Conservation (phyloP, 2,329 filamentous ascomycete genomes). For the Diaporthe ampelina region DNA sequence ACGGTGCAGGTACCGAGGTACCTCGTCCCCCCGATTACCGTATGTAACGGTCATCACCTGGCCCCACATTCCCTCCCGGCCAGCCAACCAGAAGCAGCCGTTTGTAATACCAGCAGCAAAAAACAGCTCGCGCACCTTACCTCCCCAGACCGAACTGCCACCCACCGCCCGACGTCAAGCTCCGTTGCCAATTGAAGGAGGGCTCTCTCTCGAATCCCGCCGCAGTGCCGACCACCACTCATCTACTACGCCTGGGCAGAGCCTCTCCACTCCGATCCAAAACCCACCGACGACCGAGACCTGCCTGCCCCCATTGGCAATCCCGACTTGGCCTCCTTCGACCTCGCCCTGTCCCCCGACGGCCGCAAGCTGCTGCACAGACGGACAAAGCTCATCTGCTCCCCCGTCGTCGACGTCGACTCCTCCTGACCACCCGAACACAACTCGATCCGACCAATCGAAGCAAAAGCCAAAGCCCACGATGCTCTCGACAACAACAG, state of each 20-base stretch:
- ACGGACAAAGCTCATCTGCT: too few relatives aligned
- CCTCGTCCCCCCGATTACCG: background rate
- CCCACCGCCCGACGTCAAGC: slow-evolving; percentile 34
- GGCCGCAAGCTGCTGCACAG: too few relatives aligned
- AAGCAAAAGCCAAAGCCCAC: slow-evolving; percentile 1
- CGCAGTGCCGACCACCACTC: slow-evolving; percentile 5
- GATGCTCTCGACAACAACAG: slow-evolving; percentile 38
- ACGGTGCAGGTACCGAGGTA: background rate
- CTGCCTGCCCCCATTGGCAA: background rate
- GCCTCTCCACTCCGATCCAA: slow-evolving; percentile 30
- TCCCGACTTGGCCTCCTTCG: background rate
- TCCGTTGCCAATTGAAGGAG: slow-evolving; percentile 8
- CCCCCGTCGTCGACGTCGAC: background rate
- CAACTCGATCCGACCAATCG: background rate
- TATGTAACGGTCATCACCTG: slow-evolving; percentile 19
- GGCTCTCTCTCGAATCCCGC: too few relatives aligned
- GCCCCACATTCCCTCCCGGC: background rate
- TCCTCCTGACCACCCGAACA: background rate
- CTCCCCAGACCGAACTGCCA: background rate
- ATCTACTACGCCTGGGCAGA: background rate
- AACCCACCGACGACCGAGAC: slow-evolving; percentile 5
- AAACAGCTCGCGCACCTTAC: slow-evolving; percentile 34
- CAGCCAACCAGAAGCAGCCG: slow-evolving; percentile 42
- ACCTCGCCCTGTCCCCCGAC: too few relatives aligned
- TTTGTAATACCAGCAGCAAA: slow-evolving; percentile 45